A percentile compares a stretch with the other conserved stretches of the same genome.
These are phyloP conservation scores for Craterostigma plantagineum DNA, from an alignment of 257 asterid species.

Conservation along the genomic window DNA sequence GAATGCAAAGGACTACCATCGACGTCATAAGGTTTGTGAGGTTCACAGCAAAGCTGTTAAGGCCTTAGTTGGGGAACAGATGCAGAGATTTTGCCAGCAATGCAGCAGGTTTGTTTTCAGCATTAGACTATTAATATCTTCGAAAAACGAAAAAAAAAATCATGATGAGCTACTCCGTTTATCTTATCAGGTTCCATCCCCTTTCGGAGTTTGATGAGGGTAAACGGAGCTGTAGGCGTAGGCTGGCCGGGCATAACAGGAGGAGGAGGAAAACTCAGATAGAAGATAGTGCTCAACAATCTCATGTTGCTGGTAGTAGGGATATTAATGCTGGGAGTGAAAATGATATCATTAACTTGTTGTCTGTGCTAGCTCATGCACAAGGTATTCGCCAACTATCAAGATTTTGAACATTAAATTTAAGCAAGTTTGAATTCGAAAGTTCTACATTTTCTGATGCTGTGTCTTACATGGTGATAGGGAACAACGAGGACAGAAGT, in stretches of 20 bases:
- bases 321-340: slow-evolving; percentile 16
- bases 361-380: slow-evolving; percentile 40
- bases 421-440: no score
- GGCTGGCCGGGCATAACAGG: slow-evolving; percentile 92
- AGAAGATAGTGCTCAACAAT: slow-evolving; percentile 35
- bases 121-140: no score
- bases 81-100: slow-evolving; percentile 40
- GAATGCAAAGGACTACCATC: slow-evolving; percentile 69
- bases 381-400: slow-evolving; percentile 27
- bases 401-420: not conserved
- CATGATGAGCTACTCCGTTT: not conserved
- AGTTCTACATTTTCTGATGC: not conserved
- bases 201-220: slow-evolving; percentile 93
- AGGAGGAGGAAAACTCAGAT: slow-evolving; percentile 91
- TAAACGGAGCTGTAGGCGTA: slow-evolving; percentile 88
- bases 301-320: slow-evolving; percentile 19
- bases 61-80: slow-evolving; percentile 50
- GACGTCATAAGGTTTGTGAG: slow-evolving; percentile 91
- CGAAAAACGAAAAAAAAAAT: no score
- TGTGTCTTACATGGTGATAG: slow-evolving; percentile 15
- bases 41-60: slow-evolving; percentile 60
- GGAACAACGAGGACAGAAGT: slow-evolving; percentile 24
- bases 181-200: slow-evolving; percentile 62
- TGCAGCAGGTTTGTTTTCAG: slow-evolving; percentile 29
- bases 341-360: slow-evolving; percentile 40